These are phyloP conservation scores for Cystobasidium ongulense DNA, from an alignment of 768 basidiomycete genomes.

Conservation along the genomic window DNA sequence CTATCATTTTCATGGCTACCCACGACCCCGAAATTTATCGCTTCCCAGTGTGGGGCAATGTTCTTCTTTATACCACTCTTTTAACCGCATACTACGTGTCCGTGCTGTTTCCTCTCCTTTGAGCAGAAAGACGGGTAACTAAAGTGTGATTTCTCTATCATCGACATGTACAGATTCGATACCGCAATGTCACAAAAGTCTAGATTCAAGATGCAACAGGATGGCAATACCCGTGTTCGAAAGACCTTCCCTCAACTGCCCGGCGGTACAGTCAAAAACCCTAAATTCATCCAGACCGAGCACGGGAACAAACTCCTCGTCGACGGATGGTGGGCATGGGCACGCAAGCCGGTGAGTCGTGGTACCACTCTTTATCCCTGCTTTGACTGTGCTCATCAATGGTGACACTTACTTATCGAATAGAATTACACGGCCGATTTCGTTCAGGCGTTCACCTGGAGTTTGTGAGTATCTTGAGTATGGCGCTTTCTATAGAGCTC, in stretches of 20 bases:
- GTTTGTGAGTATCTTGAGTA: constrained; percentile 1
- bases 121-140: neutral
- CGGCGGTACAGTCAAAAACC: constrained; percentile 69
- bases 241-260: constrained; percentile 92
- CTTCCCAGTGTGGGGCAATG: constrained; percentile 68
- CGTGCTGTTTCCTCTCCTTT: constrained; percentile 42
- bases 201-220: constrained; percentile 89
- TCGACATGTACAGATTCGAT: constrained; percentile 61
- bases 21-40: constrained; percentile 78
- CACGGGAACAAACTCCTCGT: constrained; percentile 89
- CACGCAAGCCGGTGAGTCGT: constrained; percentile 73
- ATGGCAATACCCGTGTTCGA: constrained; percentile 52
- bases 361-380: neutral
- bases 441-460: constrained; percentile 39
- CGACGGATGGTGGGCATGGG: constrained; percentile 87
- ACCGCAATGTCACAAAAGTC: constrained; percentile 94
- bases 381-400: neutral
- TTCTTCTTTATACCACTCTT: constrained; percentile 65
- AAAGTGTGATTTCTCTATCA: constrained; percentile 1
- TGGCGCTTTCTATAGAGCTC: neutral
- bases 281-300: constrained; percentile 81
- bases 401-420: neutral
- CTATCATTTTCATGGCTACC: constrained; percentile 94
- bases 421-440: constrained; percentile 91
- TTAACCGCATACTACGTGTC: constrained; percentile 79